Conservation (phyloP, 306 rosid genomes). For the Erythrophleum fordii region DNA sequence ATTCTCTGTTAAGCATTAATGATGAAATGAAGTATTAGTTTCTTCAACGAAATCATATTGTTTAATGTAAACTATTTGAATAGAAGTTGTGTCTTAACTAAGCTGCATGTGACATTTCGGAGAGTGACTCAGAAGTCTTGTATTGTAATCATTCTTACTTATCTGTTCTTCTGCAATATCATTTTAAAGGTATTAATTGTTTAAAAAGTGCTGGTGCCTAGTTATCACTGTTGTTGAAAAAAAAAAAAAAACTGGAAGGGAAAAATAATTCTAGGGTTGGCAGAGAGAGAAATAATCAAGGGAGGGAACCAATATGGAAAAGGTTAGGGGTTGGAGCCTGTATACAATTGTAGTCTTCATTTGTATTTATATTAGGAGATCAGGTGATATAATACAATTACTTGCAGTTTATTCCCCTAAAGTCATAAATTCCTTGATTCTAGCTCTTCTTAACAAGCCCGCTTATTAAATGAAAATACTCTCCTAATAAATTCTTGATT, state of each 20-base stretch:
- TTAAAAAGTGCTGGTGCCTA: not conserved
- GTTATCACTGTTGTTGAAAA: not conserved
- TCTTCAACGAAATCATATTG: not conserved
- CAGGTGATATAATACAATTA: not conserved
- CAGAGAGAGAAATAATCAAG: not conserved
- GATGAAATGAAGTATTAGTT: not conserved
- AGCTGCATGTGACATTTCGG: not conserved
- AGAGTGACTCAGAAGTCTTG: not conserved
- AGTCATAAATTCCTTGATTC: not conserved
- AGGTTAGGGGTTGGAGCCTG: not conserved
- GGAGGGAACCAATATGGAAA: not conserved
- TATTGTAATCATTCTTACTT: not conserved
- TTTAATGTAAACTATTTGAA: not conserved
- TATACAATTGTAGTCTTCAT: not conserved
- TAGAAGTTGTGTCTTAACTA: not conserved
- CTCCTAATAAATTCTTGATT: not conserved
- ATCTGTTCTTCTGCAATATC: not conserved
- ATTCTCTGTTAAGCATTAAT: not conserved
- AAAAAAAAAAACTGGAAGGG: not conserved
- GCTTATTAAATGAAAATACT: not conserved
- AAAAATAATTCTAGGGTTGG: not conserved
- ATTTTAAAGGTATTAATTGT: not conserved
- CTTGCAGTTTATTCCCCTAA: not conserved
- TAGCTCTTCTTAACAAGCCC: not conserved
- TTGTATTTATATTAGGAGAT: not conserved